These are phyloP conservation scores for Digitaria exilis DNA, from an alignment of 202 grass and related monocot species.

Conservation along the genomic window DNA sequence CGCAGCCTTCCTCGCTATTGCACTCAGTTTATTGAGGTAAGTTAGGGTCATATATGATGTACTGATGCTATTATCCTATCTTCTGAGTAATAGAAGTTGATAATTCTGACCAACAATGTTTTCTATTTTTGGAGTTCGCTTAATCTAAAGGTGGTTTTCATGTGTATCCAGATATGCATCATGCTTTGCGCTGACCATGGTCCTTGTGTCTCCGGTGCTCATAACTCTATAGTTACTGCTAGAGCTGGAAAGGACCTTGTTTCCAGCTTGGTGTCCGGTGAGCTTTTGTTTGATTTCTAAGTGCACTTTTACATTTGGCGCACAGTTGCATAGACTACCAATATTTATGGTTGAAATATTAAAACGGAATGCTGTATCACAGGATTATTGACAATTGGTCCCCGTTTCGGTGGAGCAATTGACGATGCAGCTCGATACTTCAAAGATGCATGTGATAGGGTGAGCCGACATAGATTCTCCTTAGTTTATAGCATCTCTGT, in stretches of 20 bases:
- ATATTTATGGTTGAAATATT: slow-evolving; percentile 20
- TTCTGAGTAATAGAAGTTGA: not conserved
- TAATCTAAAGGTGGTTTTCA: slow-evolving; percentile 19
- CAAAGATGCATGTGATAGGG: slow-evolving; percentile 95
- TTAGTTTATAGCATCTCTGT: slow-evolving; percentile 1
- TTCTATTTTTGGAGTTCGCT: slow-evolving; percentile 13
- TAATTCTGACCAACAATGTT: not conserved
- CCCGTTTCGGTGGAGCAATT: slow-evolving; percentile 98
- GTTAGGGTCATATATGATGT: slow-evolving; percentile 22
- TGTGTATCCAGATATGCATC: slow-evolving; percentile 81
- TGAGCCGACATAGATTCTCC: slow-evolving; percentile 36
- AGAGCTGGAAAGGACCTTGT: slow-evolving; percentile 98
- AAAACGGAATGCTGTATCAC: slow-evolving; percentile 14
- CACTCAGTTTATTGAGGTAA: slow-evolving; percentile 98
- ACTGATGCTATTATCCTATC: slow-evolving; percentile 13
- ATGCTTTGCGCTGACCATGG: slow-evolving; percentile 99
- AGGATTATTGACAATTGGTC: slow-evolving; percentile 97
- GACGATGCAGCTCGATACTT: slow-evolving; percentile 97
- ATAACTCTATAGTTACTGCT: slow-evolving; percentile 95
- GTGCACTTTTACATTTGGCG: not conserved
- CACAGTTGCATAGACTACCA: not conserved
- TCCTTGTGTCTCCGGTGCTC: slow-evolving; percentile 98
- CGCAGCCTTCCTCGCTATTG: slow-evolving; percentile 97
- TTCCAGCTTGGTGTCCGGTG: slow-evolving; percentile 98
- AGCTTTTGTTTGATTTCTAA: slow-evolving; percentile 38